Conservation (phyloP, 345 rosid species). For the Lepidium africanum region DNA sequence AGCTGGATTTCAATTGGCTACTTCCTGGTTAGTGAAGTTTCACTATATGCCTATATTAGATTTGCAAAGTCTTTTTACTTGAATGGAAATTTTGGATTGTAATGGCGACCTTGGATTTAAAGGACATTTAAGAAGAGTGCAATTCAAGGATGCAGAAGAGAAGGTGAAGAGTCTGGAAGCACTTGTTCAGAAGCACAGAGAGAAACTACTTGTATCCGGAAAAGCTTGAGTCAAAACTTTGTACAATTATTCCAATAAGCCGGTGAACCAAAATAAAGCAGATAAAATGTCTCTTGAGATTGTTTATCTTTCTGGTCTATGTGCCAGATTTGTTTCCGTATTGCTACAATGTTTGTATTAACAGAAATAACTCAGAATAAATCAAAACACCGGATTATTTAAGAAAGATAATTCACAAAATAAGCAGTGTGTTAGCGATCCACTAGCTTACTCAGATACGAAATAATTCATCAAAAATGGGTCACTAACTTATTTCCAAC, state of each 20-base stretch:
- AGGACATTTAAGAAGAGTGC: constrained; percentile 28
- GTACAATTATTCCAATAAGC: neutral
- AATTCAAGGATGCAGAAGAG: constrained; percentile 24
- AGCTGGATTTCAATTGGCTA: constrained; percentile 25
- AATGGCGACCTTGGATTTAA: neutral
- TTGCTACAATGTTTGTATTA: no score
- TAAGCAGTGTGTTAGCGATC: neutral
- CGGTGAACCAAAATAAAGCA: neutral
- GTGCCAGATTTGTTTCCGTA: neutral
- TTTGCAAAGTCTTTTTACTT: neutral
- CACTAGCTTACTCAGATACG: neutral
- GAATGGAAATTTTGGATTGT: neutral
- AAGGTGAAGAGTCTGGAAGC: constrained; percentile 16
- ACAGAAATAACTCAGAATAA: neutral
- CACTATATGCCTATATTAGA: neutral
- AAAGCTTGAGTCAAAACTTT: neutral
- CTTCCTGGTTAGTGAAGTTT: constrained; percentile 19
- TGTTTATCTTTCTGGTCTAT: neutral
- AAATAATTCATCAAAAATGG: neutral
- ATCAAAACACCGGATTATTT: neutral
- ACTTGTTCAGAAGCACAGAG: constrained; percentile 26
- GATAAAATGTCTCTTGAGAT: neutral
- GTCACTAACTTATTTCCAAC: neutral
- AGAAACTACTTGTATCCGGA: constrained; percentile 7
- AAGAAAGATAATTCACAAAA: neutral